These are phyloP conservation scores for Candida tropicalis DNA, from an alignment of 1,139 yeast species.

Conservation along the genomic window DNA sequence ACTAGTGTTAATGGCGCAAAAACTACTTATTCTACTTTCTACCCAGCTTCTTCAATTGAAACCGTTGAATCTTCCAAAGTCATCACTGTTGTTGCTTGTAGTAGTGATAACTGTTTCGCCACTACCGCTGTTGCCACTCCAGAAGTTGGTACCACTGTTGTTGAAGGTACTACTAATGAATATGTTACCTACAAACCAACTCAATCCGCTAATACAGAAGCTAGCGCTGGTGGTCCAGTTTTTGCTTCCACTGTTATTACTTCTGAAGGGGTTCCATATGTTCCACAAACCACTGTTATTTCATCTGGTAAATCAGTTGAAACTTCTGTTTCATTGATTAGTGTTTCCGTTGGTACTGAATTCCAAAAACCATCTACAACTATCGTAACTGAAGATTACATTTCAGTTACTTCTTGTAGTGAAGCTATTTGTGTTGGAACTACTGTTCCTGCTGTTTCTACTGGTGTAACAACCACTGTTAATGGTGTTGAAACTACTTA, in stretches of 20 bases:
- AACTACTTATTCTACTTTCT: conserved; percentile 20
- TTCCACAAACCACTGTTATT: too few relatives aligned
- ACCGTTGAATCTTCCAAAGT: conserved; percentile 6
- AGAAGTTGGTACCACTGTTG: conserved; percentile 23
- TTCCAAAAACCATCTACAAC: too few relatives aligned
- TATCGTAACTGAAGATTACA: background rate
- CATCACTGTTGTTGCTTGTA: conserved; percentile 20
- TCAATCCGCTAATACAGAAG: conserved; percentile 15
- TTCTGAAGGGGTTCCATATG: too few relatives aligned
- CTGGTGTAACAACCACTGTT: conserved; percentile 15
- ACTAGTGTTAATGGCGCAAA: conserved; percentile 11
- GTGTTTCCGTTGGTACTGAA: conserved; percentile 17
- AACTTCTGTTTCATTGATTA: conserved; percentile 15
- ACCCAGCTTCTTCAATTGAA: conserved; percentile 27
- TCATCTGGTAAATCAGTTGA: conserved; percentile 18
- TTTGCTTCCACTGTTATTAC: background rate
- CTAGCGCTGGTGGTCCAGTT: background rate
- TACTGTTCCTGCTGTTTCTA: conserved; percentile 21
- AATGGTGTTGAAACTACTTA: conserved; percentile 14
- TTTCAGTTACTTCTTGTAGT: conserved; percentile 52
- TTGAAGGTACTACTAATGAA: conserved; percentile 1
- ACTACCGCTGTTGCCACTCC: conserved; percentile 15
- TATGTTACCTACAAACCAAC: conserved; percentile 4
- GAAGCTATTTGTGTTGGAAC: conserved; percentile 34
- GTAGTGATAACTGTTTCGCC: conserved; percentile 14